These are phyloP conservation scores for Paramecium primaurelia DNA, from an alignment of 73 alveolate species.

Conservation along the genomic window DNA sequence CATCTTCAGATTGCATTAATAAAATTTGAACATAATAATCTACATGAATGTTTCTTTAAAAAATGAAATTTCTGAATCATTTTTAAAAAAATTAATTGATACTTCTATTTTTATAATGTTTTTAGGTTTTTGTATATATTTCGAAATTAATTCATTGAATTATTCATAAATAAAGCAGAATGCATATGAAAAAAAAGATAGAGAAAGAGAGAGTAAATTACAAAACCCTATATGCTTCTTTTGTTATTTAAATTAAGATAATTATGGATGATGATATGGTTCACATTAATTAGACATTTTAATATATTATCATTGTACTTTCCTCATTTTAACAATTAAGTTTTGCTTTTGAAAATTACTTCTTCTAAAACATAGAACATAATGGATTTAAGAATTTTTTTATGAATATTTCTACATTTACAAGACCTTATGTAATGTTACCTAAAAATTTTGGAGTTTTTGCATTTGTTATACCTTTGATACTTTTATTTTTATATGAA, in stretches of 20 bases:
- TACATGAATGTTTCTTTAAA: neutral
- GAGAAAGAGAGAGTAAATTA: neutral
- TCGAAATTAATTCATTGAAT: neutral
- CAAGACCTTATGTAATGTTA: neutral
- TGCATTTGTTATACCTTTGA: neutral
- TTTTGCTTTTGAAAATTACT: neutral
- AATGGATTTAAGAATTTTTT: neutral
- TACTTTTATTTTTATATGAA: neutral
- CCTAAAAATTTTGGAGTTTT: neutral
- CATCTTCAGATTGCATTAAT: neutral
- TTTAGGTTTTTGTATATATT: neutral
- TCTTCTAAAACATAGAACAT: neutral
- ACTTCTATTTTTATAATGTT: neutral
- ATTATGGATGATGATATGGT: neutral
- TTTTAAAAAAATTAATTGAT: neutral
- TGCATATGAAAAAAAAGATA: neutral
- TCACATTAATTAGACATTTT: neutral
- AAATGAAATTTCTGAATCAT: neutral
- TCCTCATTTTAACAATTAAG: neutral
- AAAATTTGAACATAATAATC: neutral
- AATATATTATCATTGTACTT: neutral
- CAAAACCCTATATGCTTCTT: neutral
- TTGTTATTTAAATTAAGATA: neutral
- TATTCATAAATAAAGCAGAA: neutral
- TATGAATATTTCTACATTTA: neutral